A percentile compares a stretch with the other conserved stretches of the same genome.
phyloP scores from a whole-genome alignment of 768 basidiomycete genomes.

The Collybia sordida region DNA sequence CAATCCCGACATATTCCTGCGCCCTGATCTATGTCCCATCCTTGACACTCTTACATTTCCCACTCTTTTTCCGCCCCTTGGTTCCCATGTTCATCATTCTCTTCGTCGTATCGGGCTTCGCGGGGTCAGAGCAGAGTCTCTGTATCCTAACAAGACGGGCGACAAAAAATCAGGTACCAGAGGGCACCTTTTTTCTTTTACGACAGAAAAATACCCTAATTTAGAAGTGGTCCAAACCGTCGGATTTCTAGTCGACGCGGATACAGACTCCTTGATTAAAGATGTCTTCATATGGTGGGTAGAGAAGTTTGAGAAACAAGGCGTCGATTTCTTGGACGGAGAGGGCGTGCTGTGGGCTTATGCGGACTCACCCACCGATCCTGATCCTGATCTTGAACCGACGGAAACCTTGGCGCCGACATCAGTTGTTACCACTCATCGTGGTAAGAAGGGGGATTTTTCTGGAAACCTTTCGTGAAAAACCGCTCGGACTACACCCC shows the following conservation, averaged over 20 bases:
- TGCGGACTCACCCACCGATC: background rate
- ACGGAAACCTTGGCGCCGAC: background rate
- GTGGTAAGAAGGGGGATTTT: too few relatives aligned
- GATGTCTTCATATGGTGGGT: constrained; percentile 58
- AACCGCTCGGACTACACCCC: too few relatives aligned
- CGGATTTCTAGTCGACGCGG: constrained; percentile 46
- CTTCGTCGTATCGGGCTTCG: constrained; percentile 50
- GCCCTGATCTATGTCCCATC: constrained; percentile 40
- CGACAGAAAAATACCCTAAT: constrained; percentile 38
- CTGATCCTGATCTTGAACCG: background rate
- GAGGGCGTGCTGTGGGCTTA: constrained; percentile 55
- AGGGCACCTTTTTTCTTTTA: constrained; percentile 43
- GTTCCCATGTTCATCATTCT: constrained; percentile 26
- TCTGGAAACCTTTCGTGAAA: too few relatives aligned
- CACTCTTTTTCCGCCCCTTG: constrained; percentile 29
- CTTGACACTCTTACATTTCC: constrained; percentile 44
- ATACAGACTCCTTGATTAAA: constrained; percentile 39
- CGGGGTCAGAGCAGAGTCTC: constrained; percentile 36
- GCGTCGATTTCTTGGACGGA: constrained; percentile 52
- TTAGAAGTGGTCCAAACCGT: constrained; percentile 48
- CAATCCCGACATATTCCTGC: constrained; percentile 42
- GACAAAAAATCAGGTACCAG: constrained; percentile 30
- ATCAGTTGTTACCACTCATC: too few relatives aligned
- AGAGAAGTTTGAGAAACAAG: constrained; percentile 47
- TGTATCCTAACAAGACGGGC: constrained; percentile 36